Percentiles rank a stretch among this genome's conserved stretches.
Conservation (phyloP, 2,329 filamentous ascomycete genomes). For the Huntiella decipiens region DNA sequence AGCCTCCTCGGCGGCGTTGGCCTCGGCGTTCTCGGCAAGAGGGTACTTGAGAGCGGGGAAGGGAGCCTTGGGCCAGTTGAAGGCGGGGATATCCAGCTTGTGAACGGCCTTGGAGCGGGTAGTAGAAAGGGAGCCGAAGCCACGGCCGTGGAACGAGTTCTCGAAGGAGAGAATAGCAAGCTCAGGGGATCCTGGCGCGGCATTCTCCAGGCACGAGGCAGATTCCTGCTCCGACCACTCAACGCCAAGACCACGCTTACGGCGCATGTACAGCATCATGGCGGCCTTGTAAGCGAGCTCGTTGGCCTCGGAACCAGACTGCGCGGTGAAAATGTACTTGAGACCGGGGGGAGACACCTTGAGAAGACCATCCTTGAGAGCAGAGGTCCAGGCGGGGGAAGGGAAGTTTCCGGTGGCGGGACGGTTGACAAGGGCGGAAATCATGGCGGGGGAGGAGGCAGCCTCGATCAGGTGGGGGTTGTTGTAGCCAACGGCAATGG, state of each 20-base stretch:
- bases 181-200: slow-evolving; percentile 52
- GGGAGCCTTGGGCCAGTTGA: slow-evolving; percentile 82
- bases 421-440: slow-evolving; percentile 64
- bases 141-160: slow-evolving; percentile 72
- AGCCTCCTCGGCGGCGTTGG: slow-evolving; percentile 67
- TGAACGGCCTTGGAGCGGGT: slow-evolving; percentile 87
- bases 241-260: slow-evolving; percentile 63
- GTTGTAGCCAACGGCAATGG: slow-evolving; percentile 84
- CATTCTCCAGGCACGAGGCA: slow-evolving; percentile 58
- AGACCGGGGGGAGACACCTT: slow-evolving; percentile 66
- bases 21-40: slow-evolving; percentile 56
- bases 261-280: slow-evolving; percentile 69
- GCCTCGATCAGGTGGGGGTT: slow-evolving; percentile 56
- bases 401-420: slow-evolving; percentile 86
- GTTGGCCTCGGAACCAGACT: slow-evolving; percentile 81
- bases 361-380: slow-evolving; percentile 64
- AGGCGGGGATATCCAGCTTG: slow-evolving; percentile 86
- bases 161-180: slow-evolving; percentile 81
- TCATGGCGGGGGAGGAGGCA: slow-evolving; percentile 60
- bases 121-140: slow-evolving; percentile 73
- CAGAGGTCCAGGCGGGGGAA: slow-evolving; percentile 60
- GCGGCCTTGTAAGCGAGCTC: slow-evolving; percentile 90
- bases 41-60: slow-evolving; percentile 80
- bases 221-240: slow-evolving; percentile 69
- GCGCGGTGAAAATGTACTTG: slow-evolving; percentile 77